Base-by-base conservation (phyloP, 2,329 filamentous ascomycete species). In the Colletotrichum aenigma region DNA sequence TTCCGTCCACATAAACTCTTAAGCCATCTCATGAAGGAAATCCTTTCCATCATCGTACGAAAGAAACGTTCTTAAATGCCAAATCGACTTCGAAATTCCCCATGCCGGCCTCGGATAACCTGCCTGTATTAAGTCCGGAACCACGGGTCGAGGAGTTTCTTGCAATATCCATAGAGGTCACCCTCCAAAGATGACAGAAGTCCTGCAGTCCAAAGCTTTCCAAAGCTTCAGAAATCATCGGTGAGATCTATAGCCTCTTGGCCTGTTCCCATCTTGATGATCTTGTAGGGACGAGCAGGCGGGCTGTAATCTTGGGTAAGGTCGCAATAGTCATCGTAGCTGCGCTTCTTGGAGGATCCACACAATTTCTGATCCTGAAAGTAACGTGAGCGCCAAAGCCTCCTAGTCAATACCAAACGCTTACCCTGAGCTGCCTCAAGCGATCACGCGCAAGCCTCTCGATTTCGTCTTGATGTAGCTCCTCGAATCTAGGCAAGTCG, bases 381-480 rank as follows among this genome's bases (percentile, higher is more conserved):
- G 52, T 26, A 13, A 10, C 26, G 26, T 76, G 52, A 76, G 74
- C 12, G 58, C 18, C 26, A 62, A 64, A n/a, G 32, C 32, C 16
- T 21, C 6, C 67, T n/a, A 7, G 26, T 21, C 28, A 16, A 16
- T 5, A n/a, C 30, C 8, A 24, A 4, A 4, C 6, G 6, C 52
- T 58, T 55, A 82, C 83, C 52, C 78, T 78, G 8, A 83, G 77
- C 32, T 83, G 76, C 0, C 78, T 75, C 2, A 83, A 76, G 4
- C 80, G 79, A 69, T 84, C 82, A 66, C 78, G 69, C 2, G 83
- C 83, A 15, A 85, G 76, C 9, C 80, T 77, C 36, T 78, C 77
- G 28, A 81, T 76, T 55, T 84, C 80, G 1, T 77, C 78, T 6
- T 77, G 55, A 7, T 81, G 77, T 18, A 84, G 76, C 4, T 69